phyloP scores from a whole-genome alignment of 768 basidiomycete species.

The Panus rudis region DNA sequence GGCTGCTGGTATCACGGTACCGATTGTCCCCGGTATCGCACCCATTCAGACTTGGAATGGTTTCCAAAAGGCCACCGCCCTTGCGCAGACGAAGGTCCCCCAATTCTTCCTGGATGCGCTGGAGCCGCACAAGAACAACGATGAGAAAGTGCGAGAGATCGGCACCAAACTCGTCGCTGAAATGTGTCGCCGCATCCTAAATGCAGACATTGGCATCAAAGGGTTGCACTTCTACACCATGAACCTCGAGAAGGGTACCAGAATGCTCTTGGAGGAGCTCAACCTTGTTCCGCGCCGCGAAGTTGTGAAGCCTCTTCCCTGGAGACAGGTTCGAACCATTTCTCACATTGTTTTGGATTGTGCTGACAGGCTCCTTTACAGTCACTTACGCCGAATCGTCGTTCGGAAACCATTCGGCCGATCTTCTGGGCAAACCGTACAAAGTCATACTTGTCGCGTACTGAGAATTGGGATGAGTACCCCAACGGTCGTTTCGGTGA shows the following conservation, averaged over 20 bases:
- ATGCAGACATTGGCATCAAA: constrained; percentile 71
- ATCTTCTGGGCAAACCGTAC: constrained; percentile 99
- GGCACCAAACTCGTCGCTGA: constrained; percentile 94
- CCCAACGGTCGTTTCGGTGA: constrained; percentile 99
- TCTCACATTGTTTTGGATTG: background rate
- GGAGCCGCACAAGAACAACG: constrained; percentile 84
- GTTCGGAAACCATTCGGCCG: constrained; percentile 88
- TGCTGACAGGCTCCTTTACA: constrained; percentile 24
- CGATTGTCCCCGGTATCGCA: constrained; percentile 90
- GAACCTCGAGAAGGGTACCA: constrained; percentile 93
- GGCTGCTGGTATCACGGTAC: constrained; percentile 79
- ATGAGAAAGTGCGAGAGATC: constrained; percentile 86
- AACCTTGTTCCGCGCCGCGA: constrained; percentile 83
- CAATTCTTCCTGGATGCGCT: constrained; percentile 66
- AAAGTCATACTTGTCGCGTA: constrained; percentile 91
- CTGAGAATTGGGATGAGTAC: constrained; percentile 99
- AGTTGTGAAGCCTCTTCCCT: constrained; percentile 91
- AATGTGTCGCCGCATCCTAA: constrained; percentile 85
- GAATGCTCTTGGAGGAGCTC: constrained; percentile 91
- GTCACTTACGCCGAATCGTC: constrained; percentile 89
- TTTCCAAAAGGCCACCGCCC: constrained; percentile 74
- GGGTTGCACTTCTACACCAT: constrained; percentile 97
- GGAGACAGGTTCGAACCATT: constrained; percentile 71
- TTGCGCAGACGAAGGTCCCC: constrained; percentile 77
- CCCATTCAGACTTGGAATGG: constrained; percentile 97